Conservation (phyloP, 495 filamentous ascomycete genomes). For the Sphaerosporella brunnea region DNA sequence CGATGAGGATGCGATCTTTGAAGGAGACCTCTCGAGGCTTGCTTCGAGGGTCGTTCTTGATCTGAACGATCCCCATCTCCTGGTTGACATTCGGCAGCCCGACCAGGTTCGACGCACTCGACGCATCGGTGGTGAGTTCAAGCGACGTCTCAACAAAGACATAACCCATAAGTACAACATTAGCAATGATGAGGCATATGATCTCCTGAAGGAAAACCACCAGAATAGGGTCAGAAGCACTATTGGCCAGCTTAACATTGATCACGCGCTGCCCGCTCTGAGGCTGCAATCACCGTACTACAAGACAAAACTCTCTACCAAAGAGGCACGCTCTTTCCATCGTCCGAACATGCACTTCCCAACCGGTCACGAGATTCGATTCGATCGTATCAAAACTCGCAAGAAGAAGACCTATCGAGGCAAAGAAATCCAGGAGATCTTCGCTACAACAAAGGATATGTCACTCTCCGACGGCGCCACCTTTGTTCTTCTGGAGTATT, state of each 20-base stretch:
- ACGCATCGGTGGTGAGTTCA: slow-evolving; percentile 31
- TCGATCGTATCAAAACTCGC: slow-evolving; percentile 44
- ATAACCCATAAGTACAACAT: slow-evolving; percentile 78
- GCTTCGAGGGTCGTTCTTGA: slow-evolving; percentile 70
- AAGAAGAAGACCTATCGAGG: slow-evolving; percentile 68
- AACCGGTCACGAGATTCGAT: slow-evolving; percentile 35
- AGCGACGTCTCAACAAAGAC: slow-evolving; percentile 40
- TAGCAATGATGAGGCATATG: slow-evolving; percentile 88
- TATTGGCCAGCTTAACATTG: slow-evolving; percentile 64
- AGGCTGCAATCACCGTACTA: slow-evolving; percentile 90
- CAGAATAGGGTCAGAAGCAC: slow-evolving; percentile 88
- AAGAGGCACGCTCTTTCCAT: slow-evolving; percentile 79
- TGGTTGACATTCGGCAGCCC: slow-evolving; percentile 45
- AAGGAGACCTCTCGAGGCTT: slow-evolving; percentile 42
- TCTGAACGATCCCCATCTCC: slow-evolving; percentile 70
- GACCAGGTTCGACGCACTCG: slow-evolving; percentile 26
- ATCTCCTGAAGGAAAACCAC: slow-evolving; percentile 87
- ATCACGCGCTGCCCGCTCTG: slow-evolving; percentile 79
- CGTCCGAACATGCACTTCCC: slow-evolving; percentile 53
- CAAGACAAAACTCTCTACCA: slow-evolving; percentile 58
- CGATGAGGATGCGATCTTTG: slow-evolving; percentile 29
- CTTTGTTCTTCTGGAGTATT: slow-evolving; percentile 79
- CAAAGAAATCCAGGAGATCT: slow-evolving; percentile 55
- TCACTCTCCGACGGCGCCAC: slow-evolving; percentile 74
- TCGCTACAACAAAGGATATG: slow-evolving; percentile 55